Base-by-base conservation (phyloP, 2,329 filamentous ascomycete species). In the Trichophyton simii region DNA sequence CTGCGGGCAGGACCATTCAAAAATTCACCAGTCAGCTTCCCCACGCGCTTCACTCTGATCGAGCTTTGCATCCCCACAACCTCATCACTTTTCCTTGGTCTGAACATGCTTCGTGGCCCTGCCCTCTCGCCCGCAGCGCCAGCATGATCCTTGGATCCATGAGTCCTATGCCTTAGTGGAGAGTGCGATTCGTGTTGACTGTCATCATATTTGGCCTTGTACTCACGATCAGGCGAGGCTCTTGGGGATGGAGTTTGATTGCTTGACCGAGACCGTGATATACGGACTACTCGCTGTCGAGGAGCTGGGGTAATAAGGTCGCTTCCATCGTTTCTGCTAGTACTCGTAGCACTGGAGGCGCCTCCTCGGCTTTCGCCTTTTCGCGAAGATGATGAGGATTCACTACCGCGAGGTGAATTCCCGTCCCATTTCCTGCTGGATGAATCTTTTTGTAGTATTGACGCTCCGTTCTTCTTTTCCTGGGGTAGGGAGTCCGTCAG, bases 1-100 rank as follows among this genome's bases (percentile, higher is more conserved):
- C 90, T 81, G 60, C 89, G 83, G 20, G 89, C 88, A 31, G 89
- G 89, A 0, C 88, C 89, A 66, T 88, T 90, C 22, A 94, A 77
- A 66, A 92, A 91, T 63, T 84, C 87, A 0, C 89, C 89, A 1
- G 87, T 83, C 6, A 87, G 79, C 72, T 89, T 88, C 15, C 86
- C 87, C 13, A 89, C 83, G 63, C 88, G 80, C 74, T 91, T 92
- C 62, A 91, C 79, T 3, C 89, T 83, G 79, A 91, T 83, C 0
- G 89, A 90, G 67, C 86, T 86, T 63, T 89, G 87, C 1, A 84
- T 76, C 13, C 83, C 85, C 38, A 54, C 31, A 15, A 77, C 75
- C 38, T 87, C 85, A 25, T 91, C 87, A 2, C 83, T 83, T 58
- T 80, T 78, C 6, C 75, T 73, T 41, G 72, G 67, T 20, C 75